phyloP scores from a whole-genome alignment of 176 grass and related monocot genomes.

The Oryza brachyantha region DNA sequence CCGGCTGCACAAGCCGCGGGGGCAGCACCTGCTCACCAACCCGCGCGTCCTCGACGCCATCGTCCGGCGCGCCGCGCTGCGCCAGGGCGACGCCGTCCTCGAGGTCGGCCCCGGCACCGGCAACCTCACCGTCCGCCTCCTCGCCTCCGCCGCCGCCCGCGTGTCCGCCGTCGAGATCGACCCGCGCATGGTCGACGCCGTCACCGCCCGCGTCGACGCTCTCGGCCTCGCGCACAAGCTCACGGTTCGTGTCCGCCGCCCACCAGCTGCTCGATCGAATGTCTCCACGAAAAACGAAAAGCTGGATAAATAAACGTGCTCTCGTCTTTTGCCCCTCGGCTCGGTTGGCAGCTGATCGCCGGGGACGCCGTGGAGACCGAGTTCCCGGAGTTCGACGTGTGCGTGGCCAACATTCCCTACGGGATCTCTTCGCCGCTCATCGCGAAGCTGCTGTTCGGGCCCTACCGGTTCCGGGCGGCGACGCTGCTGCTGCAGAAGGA shows the following conservation, averaged over 20 bases:
- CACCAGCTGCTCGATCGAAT: constrained; percentile 50
- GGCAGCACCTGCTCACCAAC: constrained; percentile 81
- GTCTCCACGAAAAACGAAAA: neutral
- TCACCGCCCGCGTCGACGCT: constrained; percentile 43
- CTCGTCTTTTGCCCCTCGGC: no score
- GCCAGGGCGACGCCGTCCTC: constrained; percentile 61
- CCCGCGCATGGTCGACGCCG: constrained; percentile 66
- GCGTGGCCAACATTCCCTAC: constrained; percentile 90
- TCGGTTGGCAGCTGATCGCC: constrained; percentile 44
- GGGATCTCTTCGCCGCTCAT: constrained; percentile 82
- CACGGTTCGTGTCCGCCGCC: constrained; percentile 38
- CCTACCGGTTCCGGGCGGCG: constrained; percentile 53
- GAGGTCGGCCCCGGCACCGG: constrained; percentile 84
- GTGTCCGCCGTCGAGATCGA: constrained; percentile 76
- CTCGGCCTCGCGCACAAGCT: constrained; percentile 50
- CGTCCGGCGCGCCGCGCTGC: constrained; percentile 37
- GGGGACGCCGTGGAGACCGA: constrained; percentile 64
- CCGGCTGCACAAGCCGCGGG: constrained; percentile 64
- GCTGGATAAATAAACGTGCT: neutral
- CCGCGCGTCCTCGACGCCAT: constrained; percentile 80
- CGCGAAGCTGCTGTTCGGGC: constrained; percentile 72
- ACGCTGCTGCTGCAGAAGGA: constrained; percentile 84
- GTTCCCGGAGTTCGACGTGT: constrained; percentile 68
- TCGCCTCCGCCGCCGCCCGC: constrained; percentile 34
- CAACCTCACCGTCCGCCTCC: constrained; percentile 77